Evolutionary conservation across 352 stramenopile genomes (phyloP).

Genomic region (Phytophthora parvispora): DNA sequence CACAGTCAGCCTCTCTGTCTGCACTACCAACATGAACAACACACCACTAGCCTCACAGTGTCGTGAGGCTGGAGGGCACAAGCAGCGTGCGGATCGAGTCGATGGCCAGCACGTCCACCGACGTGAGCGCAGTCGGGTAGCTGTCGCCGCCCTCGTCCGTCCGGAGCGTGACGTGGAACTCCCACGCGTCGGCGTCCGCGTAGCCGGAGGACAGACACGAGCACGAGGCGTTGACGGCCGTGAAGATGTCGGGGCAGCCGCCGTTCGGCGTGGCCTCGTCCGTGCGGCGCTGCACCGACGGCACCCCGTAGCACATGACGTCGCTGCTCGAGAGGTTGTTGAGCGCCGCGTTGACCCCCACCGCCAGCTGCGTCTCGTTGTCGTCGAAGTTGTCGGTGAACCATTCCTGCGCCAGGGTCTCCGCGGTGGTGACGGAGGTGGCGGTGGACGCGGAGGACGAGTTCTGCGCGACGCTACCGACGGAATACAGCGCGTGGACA

Average conservation of each 20-base stretch:
- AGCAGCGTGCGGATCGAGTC: slow-evolving; percentile 41
- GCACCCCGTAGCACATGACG: slow-evolving; percentile 30
- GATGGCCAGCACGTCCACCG: slow-evolving; percentile 31
- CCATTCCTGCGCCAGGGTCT: slow-evolving; percentile 36
- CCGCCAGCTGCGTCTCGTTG: slow-evolving; percentile 41
- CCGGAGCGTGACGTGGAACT: slow-evolving; percentile 33
- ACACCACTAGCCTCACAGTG: slow-evolving; percentile 24
- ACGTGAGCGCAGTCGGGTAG: slow-evolving; percentile 27
- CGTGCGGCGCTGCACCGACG: slow-evolving; percentile 29
- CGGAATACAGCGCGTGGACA: background rate
- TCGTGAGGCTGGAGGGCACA: slow-evolving; percentile 30
- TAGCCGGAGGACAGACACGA: slow-evolving; percentile 34
- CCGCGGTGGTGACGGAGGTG: slow-evolving; percentile 6
- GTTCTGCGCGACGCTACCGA: slow-evolving; percentile 7
- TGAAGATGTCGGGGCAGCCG: slow-evolving; percentile 35
- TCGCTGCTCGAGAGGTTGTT: slow-evolving; percentile 30
- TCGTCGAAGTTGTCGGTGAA: slow-evolving; percentile 40
- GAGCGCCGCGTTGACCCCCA: slow-evolving; percentile 36
- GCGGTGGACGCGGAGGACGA: slow-evolving; percentile 12
- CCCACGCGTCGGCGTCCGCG: slow-evolving; percentile 27
- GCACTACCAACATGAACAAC: background rate
- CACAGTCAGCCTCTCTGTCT: background rate
- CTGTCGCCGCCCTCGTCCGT: slow-evolving; percentile 12
- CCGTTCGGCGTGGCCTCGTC: slow-evolving; percentile 30
- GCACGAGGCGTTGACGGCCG: slow-evolving; percentile 36